Evolutionary conservation across 2,329 filamentous ascomycete genomes (phyloP), one percentile per base, ranked within the genome.

Genomic region (Gremmenia infestans): DNA sequence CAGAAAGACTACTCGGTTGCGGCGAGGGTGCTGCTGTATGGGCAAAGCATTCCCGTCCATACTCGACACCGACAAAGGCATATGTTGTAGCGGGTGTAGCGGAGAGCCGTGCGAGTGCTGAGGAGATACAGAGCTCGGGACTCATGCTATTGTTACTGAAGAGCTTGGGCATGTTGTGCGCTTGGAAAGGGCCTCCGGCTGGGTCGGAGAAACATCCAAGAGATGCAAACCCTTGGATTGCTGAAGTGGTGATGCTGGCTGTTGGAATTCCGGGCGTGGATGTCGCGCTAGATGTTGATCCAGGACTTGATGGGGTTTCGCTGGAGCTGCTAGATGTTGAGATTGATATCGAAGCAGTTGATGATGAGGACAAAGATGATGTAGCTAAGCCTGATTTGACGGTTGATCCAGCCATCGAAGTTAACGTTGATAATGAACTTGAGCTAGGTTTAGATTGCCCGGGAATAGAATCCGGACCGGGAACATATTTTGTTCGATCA

Each of bases 1-100:
- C 70, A 5, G 66, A 58, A 4, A 72, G 60, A 9, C 63, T 60
- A 0, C 65, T 66, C n/a, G 64, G 60, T n/a, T 58, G 25, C 1
- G 64, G 63, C 0, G 53, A 53, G 2, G 62, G 60, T 14, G 62
- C 53, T 8, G 67, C 57, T 15, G 56, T 64, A 5, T 65, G 68
- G 4, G 65, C 67, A 55, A 71, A 70, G 60, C 68, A 72, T 60
- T 71, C 68, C 52, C 66, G 60, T 43, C 71, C 69, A 56, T 72
- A 71, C 55, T 72, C 69, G 19, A 72, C 40, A 37, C 64, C 69
- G 4, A 68, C 55, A 45, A 69, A 71, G 17, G 63, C 54, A 47
- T 58, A 65, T 0, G 67, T 65, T 0, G 65, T 69, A 1, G 65
- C 66, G 0, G 67, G 68, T 7, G 57, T 57, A 12, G 67, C 67